These are phyloP conservation scores for Kalmusia sp. DNA, from an alignment of 2,329 filamentous ascomycete species.

Conservation along the genomic window DNA sequence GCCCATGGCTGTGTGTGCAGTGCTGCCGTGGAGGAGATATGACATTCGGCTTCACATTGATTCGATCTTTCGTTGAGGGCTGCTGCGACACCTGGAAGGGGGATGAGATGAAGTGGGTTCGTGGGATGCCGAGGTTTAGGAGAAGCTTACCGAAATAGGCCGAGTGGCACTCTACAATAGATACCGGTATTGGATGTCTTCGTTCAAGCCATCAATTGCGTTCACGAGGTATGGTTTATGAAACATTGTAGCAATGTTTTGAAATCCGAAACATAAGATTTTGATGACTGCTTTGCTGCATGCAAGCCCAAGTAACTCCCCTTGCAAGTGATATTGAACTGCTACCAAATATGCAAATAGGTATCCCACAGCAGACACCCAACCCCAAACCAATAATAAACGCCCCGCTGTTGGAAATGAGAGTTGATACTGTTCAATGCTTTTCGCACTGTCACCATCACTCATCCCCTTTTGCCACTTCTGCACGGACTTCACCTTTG, in stretches of 20 bases:
- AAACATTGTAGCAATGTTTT: not conserved
- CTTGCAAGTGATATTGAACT: not conserved
- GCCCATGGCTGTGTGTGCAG: slow-evolving; percentile 42
- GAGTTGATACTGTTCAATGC: too few species aligned
- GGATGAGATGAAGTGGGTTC: too few species aligned
- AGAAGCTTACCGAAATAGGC: not conserved
- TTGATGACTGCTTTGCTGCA: not conserved
- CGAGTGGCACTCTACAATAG: not conserved
- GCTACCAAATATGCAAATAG: slow-evolving; percentile 9
- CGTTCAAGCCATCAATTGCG: too few species aligned
- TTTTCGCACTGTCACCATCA: too few species aligned
- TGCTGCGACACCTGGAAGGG: too few species aligned
- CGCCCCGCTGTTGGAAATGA: slow-evolving; percentile 5
- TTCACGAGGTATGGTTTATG: not conserved
- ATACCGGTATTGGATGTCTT: too few species aligned
- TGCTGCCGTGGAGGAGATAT: slow-evolving; percentile 40
- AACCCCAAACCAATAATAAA: slow-evolving; percentile 4
- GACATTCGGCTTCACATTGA: slow-evolving; percentile 31
- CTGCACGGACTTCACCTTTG: slow-evolving; percentile 38
- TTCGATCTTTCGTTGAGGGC: too few species aligned
- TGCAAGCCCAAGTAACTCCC: not conserved
- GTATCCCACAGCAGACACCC: slow-evolving; percentile 8
- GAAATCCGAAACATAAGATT: too few species aligned
- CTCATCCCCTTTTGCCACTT: slow-evolving; percentile 31
- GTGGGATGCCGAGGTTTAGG: slow-evolving; percentile 1